Conservation (phyloP, 345 rosid species). For the Eucalyptus pauciflora region DNA sequence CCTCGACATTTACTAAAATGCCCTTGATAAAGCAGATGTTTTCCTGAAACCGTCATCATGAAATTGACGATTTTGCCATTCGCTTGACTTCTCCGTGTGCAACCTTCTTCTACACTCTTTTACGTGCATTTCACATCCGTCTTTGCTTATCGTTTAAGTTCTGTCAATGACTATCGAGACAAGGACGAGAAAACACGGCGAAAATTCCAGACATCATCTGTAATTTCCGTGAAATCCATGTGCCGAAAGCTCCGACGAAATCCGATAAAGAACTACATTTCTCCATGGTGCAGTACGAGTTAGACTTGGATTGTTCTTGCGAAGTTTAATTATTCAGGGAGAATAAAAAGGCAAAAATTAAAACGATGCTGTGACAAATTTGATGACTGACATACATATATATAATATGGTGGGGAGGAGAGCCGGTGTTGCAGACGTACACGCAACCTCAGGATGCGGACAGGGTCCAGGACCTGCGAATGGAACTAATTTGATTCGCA, state of each 20-base stretch:
- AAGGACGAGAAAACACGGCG: not conserved
- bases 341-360: not conserved
- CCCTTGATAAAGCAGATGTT: not conserved
- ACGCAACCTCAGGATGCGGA: not conserved
- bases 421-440: not conserved
- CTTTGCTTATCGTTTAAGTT: not conserved
- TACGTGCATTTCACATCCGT: not conserved
- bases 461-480: not conserved
- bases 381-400: not conserved
- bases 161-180: no score
- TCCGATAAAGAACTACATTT: not conserved
- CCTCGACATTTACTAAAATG: not conserved
- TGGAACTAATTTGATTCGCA: not conserved
- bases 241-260: not conserved
- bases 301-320: not conserved
- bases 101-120: fast-evolving
- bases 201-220: not conserved
- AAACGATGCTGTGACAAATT: not conserved
- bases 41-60: not conserved
- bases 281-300: not conserved
- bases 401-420: not conserved
- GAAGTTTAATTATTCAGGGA: not conserved
- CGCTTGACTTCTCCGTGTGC: not conserved
- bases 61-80: not conserved
- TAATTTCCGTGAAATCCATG: not conserved